Evolutionary conservation across 2,329 filamentous ascomycete genomes (phyloP).

Genomic region (Calonectria pteridis): DNA sequence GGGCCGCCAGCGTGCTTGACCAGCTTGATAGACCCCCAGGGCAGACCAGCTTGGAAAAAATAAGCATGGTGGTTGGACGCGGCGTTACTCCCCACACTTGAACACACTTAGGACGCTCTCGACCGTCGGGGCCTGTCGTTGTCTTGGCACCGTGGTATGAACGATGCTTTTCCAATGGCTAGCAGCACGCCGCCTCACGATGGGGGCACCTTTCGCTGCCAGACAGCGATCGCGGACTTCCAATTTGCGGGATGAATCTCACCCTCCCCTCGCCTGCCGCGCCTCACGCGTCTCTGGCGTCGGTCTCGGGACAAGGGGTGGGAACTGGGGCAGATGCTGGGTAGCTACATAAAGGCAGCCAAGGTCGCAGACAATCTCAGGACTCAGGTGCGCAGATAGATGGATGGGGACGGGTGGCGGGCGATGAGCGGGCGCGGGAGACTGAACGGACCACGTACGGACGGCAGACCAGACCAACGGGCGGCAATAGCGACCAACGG

Average conservation of each 20-base stretch:
- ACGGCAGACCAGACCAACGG: not conserved
- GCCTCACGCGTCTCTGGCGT: constrained; percentile 42
- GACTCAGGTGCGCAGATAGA: not conserved
- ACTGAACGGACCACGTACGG: constrained; percentile 1
- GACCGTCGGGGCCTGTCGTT: constrained; percentile 30
- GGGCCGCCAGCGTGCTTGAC: constrained; percentile 10
- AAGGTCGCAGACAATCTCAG: constrained; percentile 7
- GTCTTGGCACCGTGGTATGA: constrained; percentile 37
- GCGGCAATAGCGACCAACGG: constrained; percentile 3
- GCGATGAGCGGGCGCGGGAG: constrained; percentile 1
- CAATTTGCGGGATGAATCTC: constrained; percentile 39
- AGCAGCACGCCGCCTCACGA: constrained; percentile 41
- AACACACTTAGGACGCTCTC: constrained; percentile 34
- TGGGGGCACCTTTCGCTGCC: constrained; percentile 27
- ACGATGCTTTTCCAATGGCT: constrained; percentile 38
- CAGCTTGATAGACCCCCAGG: not conserved
- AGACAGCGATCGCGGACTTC: constrained; percentile 36
- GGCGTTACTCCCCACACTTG: constrained; percentile 38
- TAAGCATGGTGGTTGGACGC: constrained; percentile 40
- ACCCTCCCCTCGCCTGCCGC: constrained; percentile 37
- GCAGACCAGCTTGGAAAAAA: constrained; percentile 27
- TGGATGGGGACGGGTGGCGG: not conserved
- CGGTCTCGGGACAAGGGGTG: constrained; percentile 7
- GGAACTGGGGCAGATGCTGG: constrained; percentile 12
- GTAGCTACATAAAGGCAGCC: constrained; percentile 11